These are phyloP conservation scores for Hericium alpestre DNA, from an alignment of 768 basidiomycete genomes.

Conservation along the genomic window DNA sequence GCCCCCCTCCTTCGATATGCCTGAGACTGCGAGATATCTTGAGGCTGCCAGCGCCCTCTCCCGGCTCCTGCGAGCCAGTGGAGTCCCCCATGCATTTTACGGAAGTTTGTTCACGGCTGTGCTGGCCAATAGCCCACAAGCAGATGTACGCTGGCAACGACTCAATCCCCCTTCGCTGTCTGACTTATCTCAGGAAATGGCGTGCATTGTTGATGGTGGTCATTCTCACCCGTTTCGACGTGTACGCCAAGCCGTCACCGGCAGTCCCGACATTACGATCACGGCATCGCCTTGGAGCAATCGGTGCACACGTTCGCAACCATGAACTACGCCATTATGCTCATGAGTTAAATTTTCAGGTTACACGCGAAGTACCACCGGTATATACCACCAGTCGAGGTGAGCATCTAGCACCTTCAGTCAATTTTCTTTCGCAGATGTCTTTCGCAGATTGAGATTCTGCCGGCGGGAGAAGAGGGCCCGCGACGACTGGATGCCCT, in stretches of 20 bases:
- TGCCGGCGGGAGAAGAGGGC: slow-evolving; percentile 73
- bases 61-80: slow-evolving; percentile 39
- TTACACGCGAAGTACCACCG: slow-evolving; percentile 68
- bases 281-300: slow-evolving; percentile 82
- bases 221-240: slow-evolving; percentile 63
- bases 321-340: background rate
- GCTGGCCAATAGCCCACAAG: slow-evolving; percentile 51
- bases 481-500: slow-evolving; percentile 61
- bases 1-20: slow-evolving; percentile 34
- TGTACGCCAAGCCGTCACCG: slow-evolving; percentile 64
- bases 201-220: slow-evolving; percentile 75
- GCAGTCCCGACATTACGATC: slow-evolving; percentile 51
- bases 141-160: slow-evolving; percentile 41
- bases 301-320: slow-evolving; percentile 35
- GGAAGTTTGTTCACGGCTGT: slow-evolving; percentile 64
- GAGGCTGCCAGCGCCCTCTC: slow-evolving; percentile 74
- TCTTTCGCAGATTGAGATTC: slow-evolving; percentile 58
- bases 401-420: slow-evolving; percentile 23
- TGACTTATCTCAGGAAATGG: slow-evolving; percentile 54
- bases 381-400: slow-evolving; percentile 69
- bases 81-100: slow-evolving; percentile 73
- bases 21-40: slow-evolving; percentile 63
- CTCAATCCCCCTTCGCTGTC: background rate
- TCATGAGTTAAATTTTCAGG: slow-evolving; percentile 26
- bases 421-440: slow-evolving; percentile 1